Conservation (phyloP, 768 basidiomycete species). For the Pleurotus ostreatus region DNA sequence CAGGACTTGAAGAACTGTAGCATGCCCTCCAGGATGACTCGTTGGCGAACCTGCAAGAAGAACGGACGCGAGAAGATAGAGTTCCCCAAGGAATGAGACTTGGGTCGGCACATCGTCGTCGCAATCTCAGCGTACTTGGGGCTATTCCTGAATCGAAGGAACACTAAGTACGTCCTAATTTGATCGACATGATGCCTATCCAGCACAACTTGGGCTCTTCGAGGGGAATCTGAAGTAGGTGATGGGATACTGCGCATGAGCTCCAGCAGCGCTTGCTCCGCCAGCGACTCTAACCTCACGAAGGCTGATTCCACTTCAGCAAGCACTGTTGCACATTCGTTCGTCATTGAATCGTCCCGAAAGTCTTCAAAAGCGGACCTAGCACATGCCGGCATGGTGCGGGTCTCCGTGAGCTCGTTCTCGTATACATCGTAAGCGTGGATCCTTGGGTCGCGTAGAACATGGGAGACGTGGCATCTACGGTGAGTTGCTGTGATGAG, state of each 20-base stretch:
- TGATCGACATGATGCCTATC: constrained; percentile 26
- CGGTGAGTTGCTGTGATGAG: no score
- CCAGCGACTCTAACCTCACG: constrained; percentile 35
- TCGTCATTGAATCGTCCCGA: constrained; percentile 25
- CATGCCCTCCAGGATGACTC: constrained; percentile 4
- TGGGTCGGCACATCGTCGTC: neutral
- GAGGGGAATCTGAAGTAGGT: constrained; percentile 14
- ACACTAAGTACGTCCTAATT: constrained; percentile 48
- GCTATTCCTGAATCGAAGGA: constrained; percentile 57
- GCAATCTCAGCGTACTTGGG: constrained; percentile 39
- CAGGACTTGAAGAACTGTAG: constrained; percentile 5
- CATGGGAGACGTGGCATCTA: constrained; percentile 15
- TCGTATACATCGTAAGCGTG: constrained; percentile 52
- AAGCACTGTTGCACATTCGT: constrained; percentile 31
- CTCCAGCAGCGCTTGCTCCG: constrained; percentile 32
- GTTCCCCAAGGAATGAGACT: neutral
- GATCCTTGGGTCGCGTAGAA: constrained; percentile 32
- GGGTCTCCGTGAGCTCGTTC: constrained; percentile 43
- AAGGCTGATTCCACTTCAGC: constrained; percentile 42
- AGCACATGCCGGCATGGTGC: constrained; percentile 26
- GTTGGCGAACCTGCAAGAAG: constrained; percentile 4
- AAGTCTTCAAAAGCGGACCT: constrained; percentile 43
- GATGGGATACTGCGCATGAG: constrained; percentile 28
- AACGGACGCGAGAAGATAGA: constrained; percentile 4
- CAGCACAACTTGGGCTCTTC: constrained; percentile 24